Evolutionary conservation across 2,329 filamentous ascomycete genomes (phyloP), one percentile per base, ranked within the genome.

Genomic region (Ambrosiella xylebori): DNA sequence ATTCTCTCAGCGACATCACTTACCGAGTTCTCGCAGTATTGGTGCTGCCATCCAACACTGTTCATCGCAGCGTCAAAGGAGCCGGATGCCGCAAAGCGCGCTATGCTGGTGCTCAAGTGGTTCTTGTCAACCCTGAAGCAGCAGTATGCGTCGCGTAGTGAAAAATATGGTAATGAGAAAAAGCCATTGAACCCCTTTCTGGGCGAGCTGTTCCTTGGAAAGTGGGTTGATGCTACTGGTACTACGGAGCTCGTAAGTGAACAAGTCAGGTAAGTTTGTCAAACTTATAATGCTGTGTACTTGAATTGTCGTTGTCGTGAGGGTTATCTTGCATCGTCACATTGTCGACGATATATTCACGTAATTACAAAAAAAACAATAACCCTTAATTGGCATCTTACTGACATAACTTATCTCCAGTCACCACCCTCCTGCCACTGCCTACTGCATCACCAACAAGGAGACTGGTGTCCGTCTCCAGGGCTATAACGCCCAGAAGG

Each of bases 111-210:
- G n/a, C 74, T 96, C 65, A 94, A 91, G 71, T 97, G 91, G 91
- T 97, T 96, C 73, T 73, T 97, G 58, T 90, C 83, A 66, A 95
- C 90, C 2, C 76, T 97, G 56, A 95, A 93, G 74, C 88, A 94
- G 71, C 88, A 95, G 68, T 82, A 84, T 65, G 79, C 80, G 59
- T 81, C 76, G 66, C 77, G 79, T 60, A 94, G 87, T 67, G 90
- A 96, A 64, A 74, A 82, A 65, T 82, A 77, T 63, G 89, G 88
- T 54, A 93, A 88, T 66, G 91, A 96, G 76, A 97, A 97, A 81
- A 98, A 97, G 76, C 91, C 91, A 1, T 73, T 98, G 61, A 97
- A 98, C 68, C 93, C 93, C 0, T 97, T 98, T 72, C 73, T 98
- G 40, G 91, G 91, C 59, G 91, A 98, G 74, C 78, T 97, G 39